Base-by-base conservation (phyloP, 208 protist species). In the Paratrypanosoma confusum region DNA sequence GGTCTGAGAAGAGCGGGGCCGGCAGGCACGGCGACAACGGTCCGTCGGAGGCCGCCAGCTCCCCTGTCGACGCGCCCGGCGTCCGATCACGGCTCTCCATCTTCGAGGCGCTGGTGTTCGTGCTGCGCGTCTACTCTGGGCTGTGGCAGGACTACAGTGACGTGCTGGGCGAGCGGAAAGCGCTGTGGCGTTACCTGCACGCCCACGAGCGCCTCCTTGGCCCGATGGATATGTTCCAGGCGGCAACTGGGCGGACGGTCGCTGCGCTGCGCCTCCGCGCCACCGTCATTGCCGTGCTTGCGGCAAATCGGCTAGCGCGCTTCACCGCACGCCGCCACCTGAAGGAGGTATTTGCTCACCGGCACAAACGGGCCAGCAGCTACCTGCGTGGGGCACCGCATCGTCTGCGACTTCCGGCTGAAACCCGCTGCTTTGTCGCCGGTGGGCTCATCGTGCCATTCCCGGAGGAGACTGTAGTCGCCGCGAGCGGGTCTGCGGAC, bases 231-330 rank as follows among this genome's bases (percentile, higher is more conserved):
- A 37, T 11, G 11, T 3, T 43, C 39, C 25, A 24, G 17, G 5
- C 39, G 40, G 29, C 37, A 16, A 1, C n/a, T n/a, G 2, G 7
- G 4, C 5, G 14, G 5, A 17, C 42, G 18, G 11, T 39, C 18
- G 35, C 35, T 17, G 18, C 35, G 32, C 34, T 61, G 14, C 28
- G 39, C 17, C 65, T 61, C 13, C 69, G 69, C 13, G 50, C 13
- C 5, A 47, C 51, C 24, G 69, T 78, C 17, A 48, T 78, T 5
- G 64, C 41, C 11, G 69, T 72, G 24, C 29, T 78, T 16, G 68
- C 62, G 6, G 50, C 33, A 8, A 32, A 57, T 24, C 58, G 63
- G 10, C 32, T 78, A 14, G 7, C 28, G 14, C 50, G 48, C 3
- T 20, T 71, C 1, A 13, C 22, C 11, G 22, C 21, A 17, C 17